Evolutionary conservation across 352 stramenopile genomes (phyloP).

Genomic region (Phytophthora ramorum): DNA sequence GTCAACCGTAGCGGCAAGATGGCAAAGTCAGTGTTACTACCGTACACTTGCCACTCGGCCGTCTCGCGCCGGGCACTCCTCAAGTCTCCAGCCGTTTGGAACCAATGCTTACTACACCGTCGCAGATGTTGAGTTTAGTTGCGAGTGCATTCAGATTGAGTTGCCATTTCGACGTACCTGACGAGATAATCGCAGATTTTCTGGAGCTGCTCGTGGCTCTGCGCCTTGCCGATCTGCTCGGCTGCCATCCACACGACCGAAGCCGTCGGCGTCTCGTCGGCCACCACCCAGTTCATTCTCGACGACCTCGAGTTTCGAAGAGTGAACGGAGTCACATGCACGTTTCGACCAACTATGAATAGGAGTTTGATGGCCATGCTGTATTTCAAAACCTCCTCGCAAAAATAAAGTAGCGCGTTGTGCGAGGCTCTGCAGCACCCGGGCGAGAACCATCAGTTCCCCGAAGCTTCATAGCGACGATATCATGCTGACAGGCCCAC

Average conservation of each 20-base stretch:
- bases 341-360: conserved; percentile 13
- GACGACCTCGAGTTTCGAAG: conserved; percentile 3
- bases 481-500: conserved; percentile 8
- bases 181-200: conserved; percentile 69
- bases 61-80: conserved; percentile 46
- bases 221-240: conserved; percentile 59
- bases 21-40: conserved; percentile 1
- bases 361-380: not conserved
- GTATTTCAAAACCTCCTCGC: not conserved
- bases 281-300: conserved; percentile 33
- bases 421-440: not conserved
- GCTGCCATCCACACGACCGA: conserved; percentile 63
- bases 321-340: conserved; percentile 1
- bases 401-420: not conserved
- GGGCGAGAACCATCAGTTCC: not conserved
- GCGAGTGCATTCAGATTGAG: not conserved
- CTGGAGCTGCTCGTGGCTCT: conserved; percentile 55
- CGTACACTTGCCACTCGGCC: conserved; percentile 65
- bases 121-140: conserved; percentile 1
- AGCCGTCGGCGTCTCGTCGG: conserved; percentile 44
- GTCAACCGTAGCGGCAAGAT: not conserved
- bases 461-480: conserved; percentile 16
- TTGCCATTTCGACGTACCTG: conserved; percentile 39
- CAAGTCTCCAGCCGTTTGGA: conserved; percentile 66
- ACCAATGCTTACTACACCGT: conserved; percentile 64